Percentiles rank a stretch among this genome's conserved stretches.
Conservation (phyloP, 2,329 filamentous ascomycete genomes). For the Xylariaceae sp. region DNA sequence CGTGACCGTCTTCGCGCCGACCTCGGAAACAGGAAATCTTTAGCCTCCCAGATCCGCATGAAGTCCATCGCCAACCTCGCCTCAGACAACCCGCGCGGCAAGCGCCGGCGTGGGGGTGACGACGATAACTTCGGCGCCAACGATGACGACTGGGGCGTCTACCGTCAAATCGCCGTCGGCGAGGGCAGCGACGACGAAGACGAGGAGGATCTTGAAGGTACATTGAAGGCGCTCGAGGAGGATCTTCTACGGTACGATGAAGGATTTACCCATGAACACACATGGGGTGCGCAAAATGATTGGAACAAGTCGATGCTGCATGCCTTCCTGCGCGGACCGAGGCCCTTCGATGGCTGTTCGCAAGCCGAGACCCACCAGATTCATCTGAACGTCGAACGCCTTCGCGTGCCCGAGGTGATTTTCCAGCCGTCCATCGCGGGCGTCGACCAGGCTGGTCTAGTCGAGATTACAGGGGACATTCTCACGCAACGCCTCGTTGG, state of each 20-base stretch:
- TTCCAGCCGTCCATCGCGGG: conserved; percentile 92
- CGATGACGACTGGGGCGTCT: conserved; percentile 97
- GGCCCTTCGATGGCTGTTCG: conserved; percentile 76
- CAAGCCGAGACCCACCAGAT: conserved; percentile 80
- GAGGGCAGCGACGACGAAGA: conserved; percentile 74
- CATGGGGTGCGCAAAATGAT: conserved; percentile 85
- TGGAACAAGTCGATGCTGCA: conserved; percentile 92
- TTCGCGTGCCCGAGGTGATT: conserved; percentile 87
- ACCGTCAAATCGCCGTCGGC: conserved; percentile 84
- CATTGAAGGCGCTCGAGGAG: conserved; percentile 72
- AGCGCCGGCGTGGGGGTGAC: conserved; percentile 80
- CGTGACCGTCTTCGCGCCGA: conserved; percentile 90
- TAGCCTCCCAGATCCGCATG: conserved; percentile 96
- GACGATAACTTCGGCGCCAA: conserved; percentile 97
- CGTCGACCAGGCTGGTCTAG: conserved; percentile 85
- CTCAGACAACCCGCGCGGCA: conserved; percentile 79
- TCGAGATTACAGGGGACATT: conserved; percentile 90
- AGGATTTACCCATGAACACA: conserved; percentile 86
- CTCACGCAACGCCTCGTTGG: conserved; percentile 72
- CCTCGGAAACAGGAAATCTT: conserved; percentile 91
- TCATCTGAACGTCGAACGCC: conserved; percentile 94
- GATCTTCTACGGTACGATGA: conserved; percentile 85
- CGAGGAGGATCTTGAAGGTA: conserved; percentile 76
- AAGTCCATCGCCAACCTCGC: conserved; percentile 95
- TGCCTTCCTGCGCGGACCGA: conserved; percentile 82